Evolutionary conservation across 2,329 filamentous ascomycete species (phyloP).

Genomic region (Colletotrichum phormii): DNA sequence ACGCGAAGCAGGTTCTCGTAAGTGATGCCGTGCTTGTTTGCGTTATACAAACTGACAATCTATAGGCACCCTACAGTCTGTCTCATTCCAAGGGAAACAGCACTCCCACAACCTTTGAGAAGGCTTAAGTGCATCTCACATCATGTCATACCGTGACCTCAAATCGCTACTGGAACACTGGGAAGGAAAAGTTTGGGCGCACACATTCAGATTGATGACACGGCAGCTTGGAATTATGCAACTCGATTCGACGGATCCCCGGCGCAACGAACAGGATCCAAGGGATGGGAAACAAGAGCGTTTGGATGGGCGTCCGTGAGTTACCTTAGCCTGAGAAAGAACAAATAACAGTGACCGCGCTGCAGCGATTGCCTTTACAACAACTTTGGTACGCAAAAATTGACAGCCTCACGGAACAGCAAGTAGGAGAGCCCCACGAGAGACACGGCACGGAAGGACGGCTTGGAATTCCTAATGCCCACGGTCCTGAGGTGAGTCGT

Average conservation of each 20-base stretch:
- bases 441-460: conserved; percentile 33
- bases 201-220: conserved; percentile 1
- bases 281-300: background rate
- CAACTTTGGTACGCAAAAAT: conserved; percentile 16
- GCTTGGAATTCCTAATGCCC: conserved; percentile 10
- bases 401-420: conserved; percentile 19
- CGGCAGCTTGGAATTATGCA: background rate
- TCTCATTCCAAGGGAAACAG: conserved; percentile 71
- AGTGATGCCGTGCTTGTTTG: conserved; percentile 50
- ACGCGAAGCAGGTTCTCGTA: conserved; percentile 94
- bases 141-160: background rate
- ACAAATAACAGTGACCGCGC: conserved; percentile 24
- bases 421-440: conserved; percentile 14
- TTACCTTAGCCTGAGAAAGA: conserved; percentile 32
- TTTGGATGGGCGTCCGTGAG: conserved; percentile 29
- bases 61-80: conserved; percentile 78
- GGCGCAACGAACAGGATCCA: background rate
- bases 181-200: background rate
- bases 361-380: conserved; percentile 10
- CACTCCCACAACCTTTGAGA: conserved; percentile 54
- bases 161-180: background rate
- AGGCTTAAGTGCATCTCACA: conserved; percentile 2
- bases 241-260: conserved; percentile 5
- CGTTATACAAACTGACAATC: conserved; percentile 25
- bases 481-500: conserved; percentile 22